Percentiles rank a stretch among this genome's conserved stretches.
Conservation (phyloP, 306 rosid species). For the Ceratonia siliqua region DNA sequence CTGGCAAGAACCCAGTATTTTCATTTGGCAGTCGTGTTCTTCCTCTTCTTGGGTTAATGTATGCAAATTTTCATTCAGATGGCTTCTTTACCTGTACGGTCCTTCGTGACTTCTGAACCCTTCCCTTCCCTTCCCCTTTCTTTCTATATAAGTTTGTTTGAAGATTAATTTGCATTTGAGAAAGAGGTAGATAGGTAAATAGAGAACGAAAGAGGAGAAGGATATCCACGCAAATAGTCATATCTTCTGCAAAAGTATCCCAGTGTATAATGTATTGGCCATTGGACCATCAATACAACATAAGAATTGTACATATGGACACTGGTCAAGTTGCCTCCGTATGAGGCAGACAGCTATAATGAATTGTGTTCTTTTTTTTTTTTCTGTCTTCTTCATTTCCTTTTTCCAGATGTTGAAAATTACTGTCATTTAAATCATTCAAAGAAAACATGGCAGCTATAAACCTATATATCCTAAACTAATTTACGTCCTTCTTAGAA, state of each 20-base stretch:
- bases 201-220: neutral
- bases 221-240: neutral
- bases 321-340: no score
- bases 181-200: neutral
- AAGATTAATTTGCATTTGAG: neutral
- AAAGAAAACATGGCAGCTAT: constrained; percentile 23
- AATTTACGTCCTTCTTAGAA: constrained; percentile 41
- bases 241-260: neutral
- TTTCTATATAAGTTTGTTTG: neutral
- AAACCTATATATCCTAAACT: constrained; percentile 12
- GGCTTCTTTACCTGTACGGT: neutral
- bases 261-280: constrained; percentile 10
- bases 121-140: neutral
- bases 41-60: no score
- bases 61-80: no score
- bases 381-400: neutral
- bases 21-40: neutral
- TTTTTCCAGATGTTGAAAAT: constrained; percentile 20
- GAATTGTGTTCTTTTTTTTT: constrained; percentile 1
- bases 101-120: no score
- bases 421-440: constrained; percentile 28
- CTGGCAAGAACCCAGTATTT: neutral
- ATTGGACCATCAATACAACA: constrained; percentile 26
- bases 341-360: constrained; percentile 1
- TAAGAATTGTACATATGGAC: constrained; percentile 11